Percentiles rank a stretch among this genome's conserved stretches.
These are phyloP conservation scores for Neurospora sp. DNA, from an alignment of 495 filamentous ascomycete species.

Conservation along the genomic window DNA sequence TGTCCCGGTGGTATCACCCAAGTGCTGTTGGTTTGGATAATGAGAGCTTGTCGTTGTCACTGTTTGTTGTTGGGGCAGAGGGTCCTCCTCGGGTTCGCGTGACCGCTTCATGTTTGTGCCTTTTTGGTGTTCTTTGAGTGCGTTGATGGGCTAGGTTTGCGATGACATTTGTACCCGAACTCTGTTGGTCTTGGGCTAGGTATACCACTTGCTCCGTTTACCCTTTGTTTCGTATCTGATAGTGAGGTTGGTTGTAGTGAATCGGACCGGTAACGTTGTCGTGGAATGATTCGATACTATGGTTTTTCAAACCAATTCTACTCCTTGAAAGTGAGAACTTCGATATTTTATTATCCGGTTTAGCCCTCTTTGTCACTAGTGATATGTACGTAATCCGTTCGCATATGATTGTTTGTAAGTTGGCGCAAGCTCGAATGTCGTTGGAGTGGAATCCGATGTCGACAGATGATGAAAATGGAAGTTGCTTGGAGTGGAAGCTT, in stretches of 20 bases:
- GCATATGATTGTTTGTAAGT: neutral
- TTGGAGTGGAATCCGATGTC: neutral
- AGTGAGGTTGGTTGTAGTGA: neutral
- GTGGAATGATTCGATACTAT: neutral
- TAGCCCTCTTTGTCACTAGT: neutral
- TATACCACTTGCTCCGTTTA: neutral
- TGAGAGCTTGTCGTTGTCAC: neutral
- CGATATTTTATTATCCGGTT: neutral
- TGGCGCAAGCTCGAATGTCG: neutral
- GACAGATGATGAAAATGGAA: neutral
- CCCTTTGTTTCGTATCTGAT: neutral
- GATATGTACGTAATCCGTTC: neutral
- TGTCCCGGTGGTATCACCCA: neutral
- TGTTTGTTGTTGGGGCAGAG: constrained; percentile 4
- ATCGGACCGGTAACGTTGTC: neutral
- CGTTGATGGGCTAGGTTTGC: neutral
- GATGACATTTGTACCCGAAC: neutral
- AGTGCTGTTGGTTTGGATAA: neutral
- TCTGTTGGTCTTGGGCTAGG: neutral
- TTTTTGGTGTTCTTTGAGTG: neutral
- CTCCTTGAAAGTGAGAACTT: neutral
- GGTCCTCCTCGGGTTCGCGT: constrained; percentile 39
- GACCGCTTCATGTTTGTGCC: constrained; percentile 38
- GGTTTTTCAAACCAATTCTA: neutral
- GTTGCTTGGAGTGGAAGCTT: neutral